Evolutionary conservation across 2,329 filamentous ascomycete species (phyloP), one percentile per base, ranked within the genome.

Genomic region (Emergomyces africanus): DNA sequence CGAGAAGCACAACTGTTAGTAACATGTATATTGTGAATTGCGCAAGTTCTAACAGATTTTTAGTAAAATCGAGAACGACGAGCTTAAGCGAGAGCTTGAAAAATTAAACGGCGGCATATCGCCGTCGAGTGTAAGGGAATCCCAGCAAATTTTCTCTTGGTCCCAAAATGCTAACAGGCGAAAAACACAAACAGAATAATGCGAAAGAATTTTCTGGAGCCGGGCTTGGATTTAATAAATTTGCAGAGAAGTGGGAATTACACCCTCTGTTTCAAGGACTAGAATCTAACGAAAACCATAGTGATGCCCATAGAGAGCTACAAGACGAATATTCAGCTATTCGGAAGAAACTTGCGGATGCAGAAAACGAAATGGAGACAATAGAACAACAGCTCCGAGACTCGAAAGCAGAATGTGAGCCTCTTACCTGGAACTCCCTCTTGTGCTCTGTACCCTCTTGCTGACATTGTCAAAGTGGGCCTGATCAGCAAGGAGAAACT

Each of bases 1-100:
- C 69, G 67, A 54, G 73, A 75, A 54, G 70, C 71, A 20, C 72
- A 74, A 54, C 62, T 74, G 73, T 75, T 54, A 62, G 72, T 65
- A 42, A 18, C 48, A 37, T 28, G 51, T 8, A 10, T 42, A 20
- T 35, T 46, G 18, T 44, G 15, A 35, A 20, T 30, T 20, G 37
- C 37, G 37, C 28, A 30, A 58, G 28, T 58, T 51, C 67, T 71
- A 61, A 72, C 57, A 37, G 23, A 44, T 42, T 15, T 46, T 14
- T 57, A 75, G 73, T 20, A 75, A 72, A 70, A 64, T 72, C 18
- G 73, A 75, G 53, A 72, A 72, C 42, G 73, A 75, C 51, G 72
- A 74, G 25, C 59, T 70, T 58, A 72, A 69, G 58, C 72, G 71
- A 49, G 71, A 74, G 59, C 62, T 69, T 41, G 69, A 73, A 30